These are phyloP conservation scores for Pigoraptor vietnamica DNA, from an alignment of 78 protist genomes.

Conservation along the genomic window DNA sequence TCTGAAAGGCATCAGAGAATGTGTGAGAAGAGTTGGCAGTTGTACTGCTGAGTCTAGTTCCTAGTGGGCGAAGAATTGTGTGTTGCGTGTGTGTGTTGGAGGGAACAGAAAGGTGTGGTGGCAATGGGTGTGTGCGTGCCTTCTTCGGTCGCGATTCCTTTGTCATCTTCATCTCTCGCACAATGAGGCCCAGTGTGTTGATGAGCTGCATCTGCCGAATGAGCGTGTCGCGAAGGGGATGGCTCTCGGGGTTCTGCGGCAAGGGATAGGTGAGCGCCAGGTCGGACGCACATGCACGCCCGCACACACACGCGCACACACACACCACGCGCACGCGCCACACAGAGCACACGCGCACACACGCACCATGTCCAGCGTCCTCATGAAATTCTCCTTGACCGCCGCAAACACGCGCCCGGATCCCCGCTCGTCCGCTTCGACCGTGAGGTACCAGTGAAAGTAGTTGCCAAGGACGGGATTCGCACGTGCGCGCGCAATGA, in stretches of 20 bases:
- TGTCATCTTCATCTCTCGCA: background rate
- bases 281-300: too few species aligned
- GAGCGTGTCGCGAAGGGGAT: background rate
- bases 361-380: conserved; percentile 39
- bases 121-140: background rate
- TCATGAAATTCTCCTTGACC: conserved; percentile 6
- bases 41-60: background rate
- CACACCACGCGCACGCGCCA: background rate
- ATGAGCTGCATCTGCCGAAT: conserved; percentile 8
- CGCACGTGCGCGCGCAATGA: conserved; percentile 25
- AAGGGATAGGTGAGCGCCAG: background rate
- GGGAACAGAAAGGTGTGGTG: background rate
- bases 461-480: conserved; percentile 38
- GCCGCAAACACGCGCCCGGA: background rate
- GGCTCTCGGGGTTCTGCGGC: background rate
- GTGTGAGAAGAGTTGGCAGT: background rate
- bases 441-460: conserved; percentile 53
- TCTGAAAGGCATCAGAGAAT: background rate
- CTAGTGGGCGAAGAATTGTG: background rate
- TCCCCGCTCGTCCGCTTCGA: background rate
- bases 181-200: background rate
- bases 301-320: too few species aligned
- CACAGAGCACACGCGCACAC: background rate
- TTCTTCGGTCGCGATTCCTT: conserved; percentile 14
- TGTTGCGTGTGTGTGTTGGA: background rate